Evolutionary conservation across 306 rosid species (phyloP).

Genomic region (cucumber (Cucumis sativus)): DNA sequence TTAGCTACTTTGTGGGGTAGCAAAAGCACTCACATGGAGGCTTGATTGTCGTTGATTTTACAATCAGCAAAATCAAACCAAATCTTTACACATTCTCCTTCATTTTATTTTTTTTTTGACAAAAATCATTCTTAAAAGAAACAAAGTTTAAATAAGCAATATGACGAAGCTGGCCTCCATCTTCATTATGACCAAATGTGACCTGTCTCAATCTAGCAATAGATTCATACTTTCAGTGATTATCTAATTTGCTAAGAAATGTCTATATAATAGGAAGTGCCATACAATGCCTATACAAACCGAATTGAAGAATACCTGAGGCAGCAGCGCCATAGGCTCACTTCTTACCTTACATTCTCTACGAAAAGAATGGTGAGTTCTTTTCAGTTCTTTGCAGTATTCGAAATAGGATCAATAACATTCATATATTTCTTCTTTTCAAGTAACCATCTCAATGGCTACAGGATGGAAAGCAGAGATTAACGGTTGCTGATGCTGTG

Average conservation of each 20-base stretch:
- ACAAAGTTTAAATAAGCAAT: slow-evolving; percentile 16
- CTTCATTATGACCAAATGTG: slow-evolving; percentile 17
- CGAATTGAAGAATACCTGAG: slow-evolving; percentile 12
- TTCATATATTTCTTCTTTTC: not conserved
- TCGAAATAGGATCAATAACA: not conserved
- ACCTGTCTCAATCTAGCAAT: slow-evolving; percentile 22
- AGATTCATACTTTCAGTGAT: slow-evolving; percentile 18
- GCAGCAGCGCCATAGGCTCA: not conserved
- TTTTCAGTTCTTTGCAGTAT: not conserved
- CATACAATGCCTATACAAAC: slow-evolving; percentile 16
- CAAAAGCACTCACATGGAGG: slow-evolving; percentile 40
- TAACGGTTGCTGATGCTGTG: slow-evolving; percentile 59
- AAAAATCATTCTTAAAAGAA: not conserved
- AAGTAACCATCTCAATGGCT: not conserved
- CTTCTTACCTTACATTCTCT: not conserved
- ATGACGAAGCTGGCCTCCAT: slow-evolving; percentile 31
- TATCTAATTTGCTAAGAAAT: slow-evolving; percentile 8
- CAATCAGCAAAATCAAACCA: slow-evolving; percentile 17
- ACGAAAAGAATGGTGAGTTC: slow-evolving; percentile 3
- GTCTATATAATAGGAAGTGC: slow-evolving; percentile 49
- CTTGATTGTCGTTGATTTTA: slow-evolving; percentile 15
- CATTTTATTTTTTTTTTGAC: not conserved
- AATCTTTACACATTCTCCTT: slow-evolving; percentile 19
- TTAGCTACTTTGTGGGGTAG: slow-evolving; percentile 43
- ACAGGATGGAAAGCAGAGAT: slow-evolving; percentile 62